Conservation (phyloP, 495 filamentous ascomycete genomes). For the Lepraria neglecta region DNA sequence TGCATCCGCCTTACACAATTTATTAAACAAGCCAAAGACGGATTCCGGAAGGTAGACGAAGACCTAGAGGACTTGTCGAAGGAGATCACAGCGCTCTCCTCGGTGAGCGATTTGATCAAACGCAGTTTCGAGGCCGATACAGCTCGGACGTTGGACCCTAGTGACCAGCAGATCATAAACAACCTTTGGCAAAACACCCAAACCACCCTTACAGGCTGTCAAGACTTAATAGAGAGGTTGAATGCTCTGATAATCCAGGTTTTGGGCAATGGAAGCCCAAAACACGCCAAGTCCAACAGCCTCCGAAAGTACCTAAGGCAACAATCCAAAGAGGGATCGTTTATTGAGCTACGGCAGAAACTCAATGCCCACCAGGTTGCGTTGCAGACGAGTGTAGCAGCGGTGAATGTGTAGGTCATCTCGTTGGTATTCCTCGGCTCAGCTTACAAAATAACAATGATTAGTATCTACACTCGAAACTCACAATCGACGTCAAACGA, state of each 20-base stretch:
- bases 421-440: not conserved
- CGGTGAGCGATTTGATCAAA: slow-evolving; percentile 15
- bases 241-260: slow-evolving; percentile 4
- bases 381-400: slow-evolving; percentile 12
- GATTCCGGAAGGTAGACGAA: slow-evolving; percentile 12
- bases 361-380: slow-evolving; percentile 6
- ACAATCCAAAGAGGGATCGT: slow-evolving; percentile 14
- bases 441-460: not conserved
- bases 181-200: slow-evolving; percentile 8
- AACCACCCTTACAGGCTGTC: slow-evolving; percentile 14
- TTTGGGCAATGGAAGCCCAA: not conserved
- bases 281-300: not conserved
- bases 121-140: slow-evolving; percentile 7
- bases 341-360: slow-evolving; percentile 7
- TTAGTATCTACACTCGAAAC: slow-evolving; percentile 6
- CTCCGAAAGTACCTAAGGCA: slow-evolving; percentile 14
- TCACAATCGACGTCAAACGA: slow-evolving; percentile 5
- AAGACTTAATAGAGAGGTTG: slow-evolving; percentile 13
- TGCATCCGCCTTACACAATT: slow-evolving; percentile 21
- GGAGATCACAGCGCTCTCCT: slow-evolving; percentile 13
- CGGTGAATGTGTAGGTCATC: not conserved
- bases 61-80: slow-evolving; percentile 20
- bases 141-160: not conserved
- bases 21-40: slow-evolving; percentile 19
- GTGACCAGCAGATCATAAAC: not conserved